Percentiles rank a stretch among this genome's conserved stretches.
These are phyloP conservation scores for Curvularia hawaiiensis DNA, from an alignment of 2,329 filamentous ascomycete genomes.

Conservation along the genomic window DNA sequence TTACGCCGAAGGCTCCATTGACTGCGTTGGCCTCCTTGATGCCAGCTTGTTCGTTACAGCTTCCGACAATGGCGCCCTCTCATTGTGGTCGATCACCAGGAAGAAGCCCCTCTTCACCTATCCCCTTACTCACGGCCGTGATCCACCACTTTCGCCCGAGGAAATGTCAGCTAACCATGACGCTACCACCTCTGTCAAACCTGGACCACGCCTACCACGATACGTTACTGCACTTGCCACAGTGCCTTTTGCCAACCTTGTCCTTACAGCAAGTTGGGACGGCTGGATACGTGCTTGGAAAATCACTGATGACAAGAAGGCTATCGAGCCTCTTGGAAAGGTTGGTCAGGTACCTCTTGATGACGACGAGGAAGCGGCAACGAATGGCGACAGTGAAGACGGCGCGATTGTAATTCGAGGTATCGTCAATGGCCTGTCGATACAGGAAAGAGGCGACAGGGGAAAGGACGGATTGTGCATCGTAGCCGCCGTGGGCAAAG, in stretches of 20 bases:
- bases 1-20: conserved; percentile 81
- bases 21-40: conserved; percentile 88
- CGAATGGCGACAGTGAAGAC: conserved; percentile 19
- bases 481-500: conserved; percentile 83
- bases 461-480: conserved; percentile 78
- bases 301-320: conserved; percentile 75
- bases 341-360: conserved; percentile 55
- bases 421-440: conserved; percentile 84
- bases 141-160: conserved; percentile 69
- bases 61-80: conserved; percentile 85
- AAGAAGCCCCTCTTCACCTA: conserved; percentile 91
- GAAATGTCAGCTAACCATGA: conserved; percentile 70
- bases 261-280: conserved; percentile 94
- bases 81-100: conserved; percentile 87
- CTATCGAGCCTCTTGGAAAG: conserved; percentile 71
- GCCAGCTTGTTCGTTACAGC: conserved; percentile 91
- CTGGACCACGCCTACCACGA: conserved; percentile 67
- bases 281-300: conserved; percentile 86
- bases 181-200: conserved; percentile 57
- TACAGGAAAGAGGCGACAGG: conserved; percentile 82
- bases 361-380: conserved; percentile 20
- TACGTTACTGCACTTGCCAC: conserved; percentile 90
- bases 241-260: conserved; percentile 86
- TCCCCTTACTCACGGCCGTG: conserved; percentile 82
- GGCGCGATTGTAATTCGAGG: conserved; percentile 62